A percentile compares a stretch with the other conserved stretches of the same genome.
phyloP scores from a whole-genome alignment of 495 filamentous ascomycete species.

The Aspergillus cristatus region DNA sequence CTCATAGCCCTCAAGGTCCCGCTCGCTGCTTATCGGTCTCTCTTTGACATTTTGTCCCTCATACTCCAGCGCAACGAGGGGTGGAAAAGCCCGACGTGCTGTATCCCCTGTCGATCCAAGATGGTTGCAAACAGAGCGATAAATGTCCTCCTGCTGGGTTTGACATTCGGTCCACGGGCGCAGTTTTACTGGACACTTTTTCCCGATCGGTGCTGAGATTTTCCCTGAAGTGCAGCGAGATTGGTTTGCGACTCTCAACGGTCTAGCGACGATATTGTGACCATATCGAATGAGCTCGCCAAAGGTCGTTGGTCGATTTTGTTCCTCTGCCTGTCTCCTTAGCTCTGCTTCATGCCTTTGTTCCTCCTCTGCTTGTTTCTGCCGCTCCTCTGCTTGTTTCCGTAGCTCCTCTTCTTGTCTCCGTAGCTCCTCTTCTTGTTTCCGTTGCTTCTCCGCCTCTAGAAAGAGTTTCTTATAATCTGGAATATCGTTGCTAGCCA shows the following conservation, averaged over 20 bases:
- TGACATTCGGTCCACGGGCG: slow-evolving; percentile 22
- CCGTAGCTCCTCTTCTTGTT: slow-evolving; percentile 1
- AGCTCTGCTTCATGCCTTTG: too few relatives aligned
- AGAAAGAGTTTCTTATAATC: slow-evolving; percentile 4
- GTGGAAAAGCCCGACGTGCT: slow-evolving; percentile 6
- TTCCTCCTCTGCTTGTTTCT: slow-evolving; percentile 1
- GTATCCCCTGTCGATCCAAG: slow-evolving; percentile 10
- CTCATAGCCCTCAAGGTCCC: slow-evolving; percentile 22
- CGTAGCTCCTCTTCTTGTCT: too few relatives aligned
- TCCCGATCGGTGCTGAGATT: slow-evolving; percentile 18
- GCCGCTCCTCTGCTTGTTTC: slow-evolving; percentile 1
- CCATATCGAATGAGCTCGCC: slow-evolving; percentile 21
- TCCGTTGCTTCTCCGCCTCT: slow-evolving; percentile 3
- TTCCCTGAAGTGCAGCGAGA: slow-evolving; percentile 24
- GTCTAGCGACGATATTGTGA: slow-evolving; percentile 15
- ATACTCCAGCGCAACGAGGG: slow-evolving; percentile 9
- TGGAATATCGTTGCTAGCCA: neutral
- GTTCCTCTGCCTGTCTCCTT: slow-evolving; percentile 1
- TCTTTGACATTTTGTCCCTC: slow-evolving; percentile 5
- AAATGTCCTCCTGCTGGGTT: slow-evolving; percentile 17
- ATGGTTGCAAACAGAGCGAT: slow-evolving; percentile 16
- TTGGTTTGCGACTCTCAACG: slow-evolving; percentile 13
- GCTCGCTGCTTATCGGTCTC: slow-evolving; percentile 18
- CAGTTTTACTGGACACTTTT: slow-evolving; percentile 21
- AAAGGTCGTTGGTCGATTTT: slow-evolving; percentile 18